Percentiles rank a stretch among this genome's conserved stretches.
These are phyloP conservation scores for Chaetomium strumarium DNA, from an alignment of 2,329 filamentous ascomycete species.

Conservation along the genomic window DNA sequence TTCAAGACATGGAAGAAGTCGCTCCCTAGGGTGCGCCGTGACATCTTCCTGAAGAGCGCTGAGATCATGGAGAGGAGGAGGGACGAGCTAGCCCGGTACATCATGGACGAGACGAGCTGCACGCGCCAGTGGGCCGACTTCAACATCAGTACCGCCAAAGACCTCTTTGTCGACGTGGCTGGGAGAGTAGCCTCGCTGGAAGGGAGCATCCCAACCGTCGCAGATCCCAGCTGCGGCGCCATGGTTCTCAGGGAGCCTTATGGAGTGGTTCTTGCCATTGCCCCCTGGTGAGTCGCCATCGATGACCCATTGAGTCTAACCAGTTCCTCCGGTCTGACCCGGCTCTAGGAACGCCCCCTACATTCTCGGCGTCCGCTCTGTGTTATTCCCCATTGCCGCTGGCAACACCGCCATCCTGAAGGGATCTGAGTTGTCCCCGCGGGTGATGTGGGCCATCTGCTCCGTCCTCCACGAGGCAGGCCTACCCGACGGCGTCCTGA, in stretches of 20 bases:
- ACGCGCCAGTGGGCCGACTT: constrained; percentile 36
- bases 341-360: constrained; percentile 53
- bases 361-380: constrained; percentile 47
- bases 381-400: constrained; percentile 62
- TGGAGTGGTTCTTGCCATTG: constrained; percentile 73
- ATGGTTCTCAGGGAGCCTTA: constrained; percentile 70
- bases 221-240: constrained; percentile 47
- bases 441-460: constrained; percentile 56
- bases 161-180: constrained; percentile 39
- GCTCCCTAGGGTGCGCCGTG: constrained; percentile 54
- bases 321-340: not conserved
- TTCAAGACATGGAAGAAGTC: constrained; percentile 64
- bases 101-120: constrained; percentile 46
- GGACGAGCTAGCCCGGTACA: constrained; percentile 55
- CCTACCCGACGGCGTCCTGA: constrained; percentile 67
- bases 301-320: not conserved
- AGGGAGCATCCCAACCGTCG: constrained; percentile 31
- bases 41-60: constrained; percentile 65
- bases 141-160: constrained; percentile 34
- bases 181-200: constrained; percentile 34
- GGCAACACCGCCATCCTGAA: constrained; percentile 76
- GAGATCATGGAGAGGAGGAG: constrained; percentile 55
- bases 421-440: constrained; percentile 61
- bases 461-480: constrained; percentile 66
- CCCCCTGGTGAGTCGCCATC: constrained; percentile 59